Evolutionary conservation across 495 filamentous ascomycete species (phyloP).

Genomic region (Aspergillus haitiensis): DNA sequence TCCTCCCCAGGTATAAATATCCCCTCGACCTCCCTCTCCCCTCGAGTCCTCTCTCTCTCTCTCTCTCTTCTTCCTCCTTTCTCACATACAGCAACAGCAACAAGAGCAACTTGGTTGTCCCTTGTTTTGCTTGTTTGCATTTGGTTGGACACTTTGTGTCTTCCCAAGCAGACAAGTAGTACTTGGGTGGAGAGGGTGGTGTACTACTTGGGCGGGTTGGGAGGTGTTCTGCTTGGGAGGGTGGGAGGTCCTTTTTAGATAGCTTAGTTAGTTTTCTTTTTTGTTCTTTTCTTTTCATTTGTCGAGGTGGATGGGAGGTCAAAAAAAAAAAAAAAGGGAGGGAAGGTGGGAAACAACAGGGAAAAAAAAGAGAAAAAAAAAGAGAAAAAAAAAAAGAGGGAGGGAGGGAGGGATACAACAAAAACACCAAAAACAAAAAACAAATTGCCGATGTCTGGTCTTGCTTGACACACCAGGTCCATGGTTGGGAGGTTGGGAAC

Average conservation of each 20-base stretch:
- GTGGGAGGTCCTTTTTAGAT: background rate
- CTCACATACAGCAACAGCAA: too few species aligned
- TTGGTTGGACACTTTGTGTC: too few species aligned
- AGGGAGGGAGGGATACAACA: conserved; percentile 4
- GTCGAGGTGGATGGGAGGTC: background rate
- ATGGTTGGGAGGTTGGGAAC: conserved; percentile 20
- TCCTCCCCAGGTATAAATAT: too few species aligned
- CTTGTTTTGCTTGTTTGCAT: too few species aligned
- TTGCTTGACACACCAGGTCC: background rate
- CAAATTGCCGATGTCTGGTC: background rate
- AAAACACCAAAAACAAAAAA: conserved; percentile 2
- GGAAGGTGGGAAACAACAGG: conserved; percentile 4
- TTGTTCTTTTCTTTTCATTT: conserved; percentile 1
- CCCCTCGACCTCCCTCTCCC: background rate
- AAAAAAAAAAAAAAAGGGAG: conserved; percentile 3
- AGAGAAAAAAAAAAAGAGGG: conserved; percentile 3
- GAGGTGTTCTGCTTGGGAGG: background rate
- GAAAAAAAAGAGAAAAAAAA: background rate
- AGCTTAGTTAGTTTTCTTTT: background rate
- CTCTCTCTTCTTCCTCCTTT: background rate
- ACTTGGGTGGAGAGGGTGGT: too few species aligned
- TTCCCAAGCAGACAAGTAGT: too few species aligned
- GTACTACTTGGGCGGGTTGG: too few species aligned
- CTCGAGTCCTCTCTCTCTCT: background rate
- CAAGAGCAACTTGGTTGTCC: too few species aligned